Evolutionary conservation across 1,284 basidiomycete genomes (phyloP).

Genomic region (Tausonia pullulans): DNA sequence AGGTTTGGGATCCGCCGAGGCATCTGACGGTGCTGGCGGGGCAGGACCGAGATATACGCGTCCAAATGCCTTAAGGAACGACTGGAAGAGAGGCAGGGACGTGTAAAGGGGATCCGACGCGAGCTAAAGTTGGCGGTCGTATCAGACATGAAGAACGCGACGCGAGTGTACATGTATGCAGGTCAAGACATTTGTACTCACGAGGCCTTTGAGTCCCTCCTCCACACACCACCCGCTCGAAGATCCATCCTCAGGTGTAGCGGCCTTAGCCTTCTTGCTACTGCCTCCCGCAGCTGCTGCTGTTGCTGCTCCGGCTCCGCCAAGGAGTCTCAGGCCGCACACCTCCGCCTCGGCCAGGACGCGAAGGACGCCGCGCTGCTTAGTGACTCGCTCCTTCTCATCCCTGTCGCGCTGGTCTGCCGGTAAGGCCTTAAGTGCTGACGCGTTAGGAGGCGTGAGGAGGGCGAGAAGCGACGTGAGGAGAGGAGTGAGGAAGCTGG

Average conservation of each 20-base stretch:
- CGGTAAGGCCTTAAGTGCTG: slow-evolving; percentile 44
- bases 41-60: slow-evolving; percentile 64
- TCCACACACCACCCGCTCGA: slow-evolving; percentile 62
- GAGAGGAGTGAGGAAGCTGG: slow-evolving; percentile 62
- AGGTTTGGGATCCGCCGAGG: neutral
- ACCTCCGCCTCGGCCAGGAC: slow-evolving; percentile 82
- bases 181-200: slow-evolving; percentile 35
- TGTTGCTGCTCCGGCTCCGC: slow-evolving; percentile 10
- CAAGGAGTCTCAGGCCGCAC: slow-evolving; percentile 47
- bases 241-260: slow-evolving; percentile 39
- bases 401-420: slow-evolving; percentile 88
- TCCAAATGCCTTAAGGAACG: slow-evolving; percentile 73
- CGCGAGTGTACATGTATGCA: slow-evolving; percentile 7
- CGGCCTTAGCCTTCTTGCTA: slow-evolving; percentile 26
- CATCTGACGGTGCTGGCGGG: slow-evolving; percentile 26
- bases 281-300: neutral
- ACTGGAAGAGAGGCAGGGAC: slow-evolving; percentile 70
- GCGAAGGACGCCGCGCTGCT: slow-evolving; percentile 74
- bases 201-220: slow-evolving; percentile 54
- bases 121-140: slow-evolving; percentile 42
- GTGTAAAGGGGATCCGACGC: slow-evolving; percentile 75
- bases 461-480: slow-evolving; percentile 52
- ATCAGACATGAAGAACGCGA: slow-evolving; percentile 9
- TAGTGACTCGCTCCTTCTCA: slow-evolving; percentile 62
- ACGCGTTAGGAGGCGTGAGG: slow-evolving; percentile 47